Evolutionary conservation across 208 protist species (phyloP).

Genomic region (Strigomonas culicis): DNA sequence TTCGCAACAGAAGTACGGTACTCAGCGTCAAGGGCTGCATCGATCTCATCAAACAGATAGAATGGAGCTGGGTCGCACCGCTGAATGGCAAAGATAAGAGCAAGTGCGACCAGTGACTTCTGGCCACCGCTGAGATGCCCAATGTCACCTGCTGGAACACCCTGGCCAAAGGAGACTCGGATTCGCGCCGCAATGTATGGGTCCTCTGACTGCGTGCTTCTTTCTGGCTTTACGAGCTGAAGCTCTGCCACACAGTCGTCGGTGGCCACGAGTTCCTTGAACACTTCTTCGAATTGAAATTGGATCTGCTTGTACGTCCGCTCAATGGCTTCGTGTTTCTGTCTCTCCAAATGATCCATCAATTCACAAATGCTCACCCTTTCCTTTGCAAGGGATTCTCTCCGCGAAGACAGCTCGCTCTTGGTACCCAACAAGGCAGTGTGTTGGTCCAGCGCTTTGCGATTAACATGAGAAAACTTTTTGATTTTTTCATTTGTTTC

Average conservation of each 20-base stretch:
- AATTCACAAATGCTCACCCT: constrained; percentile 91
- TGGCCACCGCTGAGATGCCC: constrained; percentile 97
- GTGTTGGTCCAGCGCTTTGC: constrained; percentile 98
- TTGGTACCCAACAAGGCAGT: constrained; percentile 82
- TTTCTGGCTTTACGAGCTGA: constrained; percentile 58
- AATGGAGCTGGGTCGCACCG: constrained; percentile 98
- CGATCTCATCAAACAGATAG: constrained; percentile 99
- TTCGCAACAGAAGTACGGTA: constrained; percentile 91
- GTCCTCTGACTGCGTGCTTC: constrained; percentile 31
- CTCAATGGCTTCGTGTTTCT: constrained; percentile 97
- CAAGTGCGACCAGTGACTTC: constrained; percentile 98
- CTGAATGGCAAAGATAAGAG: constrained; percentile 99
- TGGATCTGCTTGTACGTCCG: constrained; percentile 97
- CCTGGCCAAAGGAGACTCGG: constrained; percentile 88
- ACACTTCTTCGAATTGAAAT: constrained; percentile 96
- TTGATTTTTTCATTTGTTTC: constrained; percentile 80
- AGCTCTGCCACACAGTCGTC: constrained; percentile 87
- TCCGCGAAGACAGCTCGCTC: constrained; percentile 78
- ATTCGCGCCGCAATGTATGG: constrained; percentile 92
- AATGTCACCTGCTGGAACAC: constrained; percentile 74
- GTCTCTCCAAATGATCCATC: constrained; percentile 94
- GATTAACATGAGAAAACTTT: constrained; percentile 96
- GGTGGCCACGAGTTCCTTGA: constrained; percentile 93
- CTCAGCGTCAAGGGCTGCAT: constrained; percentile 96
- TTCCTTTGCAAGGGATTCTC: constrained; percentile 77